Evolutionary conservation across 352 stramenopile species (phyloP), one percentile per base, ranked within the genome.

Genomic region (Globisporangium polare): DNA sequence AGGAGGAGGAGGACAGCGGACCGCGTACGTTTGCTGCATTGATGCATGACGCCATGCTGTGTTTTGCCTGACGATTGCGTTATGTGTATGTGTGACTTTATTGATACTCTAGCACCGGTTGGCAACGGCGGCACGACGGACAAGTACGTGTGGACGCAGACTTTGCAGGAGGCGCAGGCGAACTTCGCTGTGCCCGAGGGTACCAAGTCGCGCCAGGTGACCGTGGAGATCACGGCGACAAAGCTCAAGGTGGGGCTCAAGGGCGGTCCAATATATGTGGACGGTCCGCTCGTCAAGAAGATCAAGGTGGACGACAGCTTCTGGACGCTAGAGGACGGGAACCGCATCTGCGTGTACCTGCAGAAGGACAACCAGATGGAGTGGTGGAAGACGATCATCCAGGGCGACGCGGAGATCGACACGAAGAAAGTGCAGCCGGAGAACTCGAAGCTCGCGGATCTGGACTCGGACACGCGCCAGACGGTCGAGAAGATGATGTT

Each of bases 401-500:
- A 96, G 53, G 90, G 89, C 29, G 97, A 99, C 68, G 73, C 80
- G 0, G 95, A 98, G 73, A 99, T 99, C 74, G 90, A 99, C 78
- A 98, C 98, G 35, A 92, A 95, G 63, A 99, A 99, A 70, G 95
- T 99, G 51, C 94, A 99, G 66, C 98, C 98, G 1, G 98, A 99
- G 82, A 99, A 98, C 78, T 99, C 93, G 12, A 98, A 99, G 69
- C 83, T 99, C 22, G 82, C 65, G 18, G 98, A 99, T 74, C 74
- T 99, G 61, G 97, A 99, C 75, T 92, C 96, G 5, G 98, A 99
- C 57, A 99, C 97, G 22, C 83, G 97, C 41, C 92, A 99, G 69
- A 99, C 98, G 3, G 98, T 99, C 18, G 98, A 99, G 78, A 99
- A 99, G 69, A 99, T 99, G 98, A 99, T 99, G 98, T 97, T 97